Base-by-base conservation (phyloP, 805 yeast species). In the Pichia nanzhaoensis region DNA sequence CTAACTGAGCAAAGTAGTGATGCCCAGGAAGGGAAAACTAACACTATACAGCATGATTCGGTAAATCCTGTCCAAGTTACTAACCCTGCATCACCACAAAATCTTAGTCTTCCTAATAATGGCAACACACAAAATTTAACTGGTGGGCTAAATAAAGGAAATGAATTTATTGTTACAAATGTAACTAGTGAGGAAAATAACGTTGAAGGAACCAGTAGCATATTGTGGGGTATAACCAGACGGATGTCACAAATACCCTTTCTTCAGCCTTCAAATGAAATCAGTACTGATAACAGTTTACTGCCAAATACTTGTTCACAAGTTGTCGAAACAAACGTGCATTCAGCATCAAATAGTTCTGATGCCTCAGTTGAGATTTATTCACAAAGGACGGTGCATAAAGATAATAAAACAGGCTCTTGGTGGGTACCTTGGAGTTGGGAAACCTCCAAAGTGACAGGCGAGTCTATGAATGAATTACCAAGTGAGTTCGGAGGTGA, bases 351-450 rank as follows among this genome's bases (percentile, higher is more conserved):
- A 22, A 19, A 19, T 38, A 5, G 33, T n/a, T 8, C 16, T 21
- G 12, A 18, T 7, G 40, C 36, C 2, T 12, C n/a, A 14, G 14
- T 24, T 14, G 30, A 16, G 17, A 22, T 12, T 12, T 17, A 28
- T 13, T 13, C 20, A 30, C 17, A 9, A 13, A 27, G 21, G 5
- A 3, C 24, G 9, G 19, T n/a, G 13, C 3, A 13, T 18, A 14
- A 30, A 7, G 33, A 22, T 12, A 5, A 16, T 5, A 30, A 30
- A 39, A 16, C 14, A 10, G 8, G 27, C 16, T 20, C 34, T 4
- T 43, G 54, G 50, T 43, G 47, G 51, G 21, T n/a, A 31, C 42
- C 42, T 7, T 46, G 48, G 48, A 40, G n/a, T 7, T 51, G 50
- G 54, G 30, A 22, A 10, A 22, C 38, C 20, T 8, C 24, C 9